A percentile compares a stretch with the other conserved stretches of the same genome.
Evolutionary conservation across 345 rosid genomes (phyloP).

Genomic region (Salix purpurea): DNA sequence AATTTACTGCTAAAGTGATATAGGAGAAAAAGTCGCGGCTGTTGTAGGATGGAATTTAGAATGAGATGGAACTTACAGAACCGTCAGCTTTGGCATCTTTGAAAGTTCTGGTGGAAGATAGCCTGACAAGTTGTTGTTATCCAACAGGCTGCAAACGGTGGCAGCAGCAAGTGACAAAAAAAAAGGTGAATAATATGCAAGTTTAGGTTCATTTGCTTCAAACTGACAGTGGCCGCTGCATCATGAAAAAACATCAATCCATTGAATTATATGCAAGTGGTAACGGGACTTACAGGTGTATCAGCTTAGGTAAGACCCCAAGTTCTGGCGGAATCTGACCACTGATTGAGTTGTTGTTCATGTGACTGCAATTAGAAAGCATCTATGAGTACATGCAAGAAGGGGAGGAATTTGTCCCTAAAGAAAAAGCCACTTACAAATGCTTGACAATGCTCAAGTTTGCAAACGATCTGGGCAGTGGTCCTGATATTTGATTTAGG

Average conservation of each 20-base stretch:
- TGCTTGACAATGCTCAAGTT: constrained; percentile 30
- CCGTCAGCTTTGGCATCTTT: constrained; percentile 33
- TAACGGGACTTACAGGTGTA: constrained; percentile 37
- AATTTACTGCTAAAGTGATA: background rate
- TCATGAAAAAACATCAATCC: background rate
- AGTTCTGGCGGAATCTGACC: constrained; percentile 48
- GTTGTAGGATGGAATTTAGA: background rate
- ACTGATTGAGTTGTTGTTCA: constrained; percentile 51
- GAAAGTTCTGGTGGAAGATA: constrained; percentile 39
- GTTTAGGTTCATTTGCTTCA: background rate
- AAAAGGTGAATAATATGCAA: background rate
- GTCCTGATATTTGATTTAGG: constrained; percentile 32
- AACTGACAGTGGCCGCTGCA: background rate
- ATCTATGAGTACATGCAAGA: background rate
- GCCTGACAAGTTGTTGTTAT: constrained; percentile 47
- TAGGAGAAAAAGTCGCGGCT: background rate
- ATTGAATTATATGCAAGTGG: background rate
- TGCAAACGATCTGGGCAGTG: constrained; percentile 35
- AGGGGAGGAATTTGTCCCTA: background rate
- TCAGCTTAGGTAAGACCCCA: constrained; percentile 28
- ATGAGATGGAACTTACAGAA: constrained; percentile 24
- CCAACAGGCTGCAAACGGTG: constrained; percentile 37
- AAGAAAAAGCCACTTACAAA: constrained; percentile 28
- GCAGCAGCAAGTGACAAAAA: background rate
- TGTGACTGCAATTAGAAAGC: constrained; percentile 27